phyloP scores from a whole-genome alignment of 108 stramenopile species.

The Nannochloropsis granulata region DNA sequence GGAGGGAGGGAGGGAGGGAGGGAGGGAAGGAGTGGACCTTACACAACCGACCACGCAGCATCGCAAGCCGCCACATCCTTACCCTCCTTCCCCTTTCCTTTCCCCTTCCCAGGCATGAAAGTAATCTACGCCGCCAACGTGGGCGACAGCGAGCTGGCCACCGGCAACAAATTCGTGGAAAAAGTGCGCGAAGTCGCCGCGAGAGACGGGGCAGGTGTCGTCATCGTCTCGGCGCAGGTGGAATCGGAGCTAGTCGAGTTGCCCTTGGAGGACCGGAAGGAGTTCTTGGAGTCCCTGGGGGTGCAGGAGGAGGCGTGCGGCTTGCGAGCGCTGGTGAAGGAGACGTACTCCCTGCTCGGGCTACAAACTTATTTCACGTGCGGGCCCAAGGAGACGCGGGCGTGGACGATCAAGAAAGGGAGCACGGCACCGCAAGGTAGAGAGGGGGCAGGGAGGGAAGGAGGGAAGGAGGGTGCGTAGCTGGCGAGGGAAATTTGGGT shows the following conservation, averaged over 20 bases:
- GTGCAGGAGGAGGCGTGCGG: conserved; percentile 53
- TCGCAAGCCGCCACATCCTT: neutral
- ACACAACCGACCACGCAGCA: too few relatives aligned
- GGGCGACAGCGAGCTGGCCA: conserved; percentile 77
- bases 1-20: too few relatives aligned
- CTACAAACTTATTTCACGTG: conserved; percentile 88
- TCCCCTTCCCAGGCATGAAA: neutral
- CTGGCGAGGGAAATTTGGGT: neutral
- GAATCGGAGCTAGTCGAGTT: conserved; percentile 84
- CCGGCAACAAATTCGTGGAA: conserved; percentile 66
- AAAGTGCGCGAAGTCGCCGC: conserved; percentile 52
- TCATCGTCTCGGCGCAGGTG: conserved; percentile 89
- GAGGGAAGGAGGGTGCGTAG: neutral
- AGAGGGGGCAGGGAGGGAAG: neutral
- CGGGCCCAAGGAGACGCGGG: conserved; percentile 84
- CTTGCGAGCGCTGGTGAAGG: conserved; percentile 59
- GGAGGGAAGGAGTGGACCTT: too few relatives aligned
- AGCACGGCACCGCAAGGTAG: conserved; percentile 75
- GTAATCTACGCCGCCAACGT: conserved; percentile 95
- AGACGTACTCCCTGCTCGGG: conserved; percentile 63
- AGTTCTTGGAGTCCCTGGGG: conserved; percentile 74
- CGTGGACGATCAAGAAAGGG: conserved; percentile 88
- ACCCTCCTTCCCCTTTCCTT: neutral
- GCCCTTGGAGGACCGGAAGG: conserved; percentile 49
- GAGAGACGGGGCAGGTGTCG: conserved; percentile 65